Evolutionary conservation across 768 basidiomycete species (phyloP).

Genomic region (Steccherinum ochraceum): DNA sequence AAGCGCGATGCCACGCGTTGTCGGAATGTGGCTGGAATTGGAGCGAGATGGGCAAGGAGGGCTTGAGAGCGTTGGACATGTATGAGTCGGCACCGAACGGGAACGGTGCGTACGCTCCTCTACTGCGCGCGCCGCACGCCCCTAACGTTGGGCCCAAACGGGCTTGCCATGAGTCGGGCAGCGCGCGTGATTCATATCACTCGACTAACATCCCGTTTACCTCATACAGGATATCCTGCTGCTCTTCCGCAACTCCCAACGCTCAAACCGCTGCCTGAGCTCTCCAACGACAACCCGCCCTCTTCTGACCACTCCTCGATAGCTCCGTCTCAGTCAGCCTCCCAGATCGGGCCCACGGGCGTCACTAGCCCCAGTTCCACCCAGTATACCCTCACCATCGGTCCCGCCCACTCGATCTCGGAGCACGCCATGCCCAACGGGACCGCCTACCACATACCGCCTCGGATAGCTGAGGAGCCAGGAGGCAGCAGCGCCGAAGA

Average conservation of each 20-base stretch:
- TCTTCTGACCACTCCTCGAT: constrained; percentile 58
- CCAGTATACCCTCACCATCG: constrained; percentile 30
- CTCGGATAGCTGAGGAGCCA: constrained; percentile 10
- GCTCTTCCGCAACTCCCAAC: not conserved
- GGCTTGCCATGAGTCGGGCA: not conserved
- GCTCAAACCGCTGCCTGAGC: constrained; percentile 15
- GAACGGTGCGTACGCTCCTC: constrained; percentile 20
- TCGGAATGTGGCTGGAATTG: constrained; percentile 65
- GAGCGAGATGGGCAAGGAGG: constrained; percentile 62
- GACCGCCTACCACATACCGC: not conserved
- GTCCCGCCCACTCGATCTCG: constrained; percentile 47
- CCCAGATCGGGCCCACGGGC: constrained; percentile 39
- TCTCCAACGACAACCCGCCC: constrained; percentile 7
- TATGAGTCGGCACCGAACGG: constrained; percentile 18
- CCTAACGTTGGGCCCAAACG: constrained; percentile 3
- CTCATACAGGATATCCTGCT: not conserved
- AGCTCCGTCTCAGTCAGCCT: constrained; percentile 73
- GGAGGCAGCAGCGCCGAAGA: constrained; percentile 31
- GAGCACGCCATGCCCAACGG: constrained; percentile 28
- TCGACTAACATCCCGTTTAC: not conserved
- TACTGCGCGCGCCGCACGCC: not conserved
- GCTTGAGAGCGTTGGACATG: constrained; percentile 36
- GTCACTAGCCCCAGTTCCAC: constrained; percentile 9
- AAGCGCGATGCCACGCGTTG: constrained; percentile 56
- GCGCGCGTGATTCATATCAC: not conserved